Evolutionary conservation across 345 rosid species (phyloP), one percentile per base, ranked within the genome.

Genomic region (Cardamine chenopodiifolia): DNA sequence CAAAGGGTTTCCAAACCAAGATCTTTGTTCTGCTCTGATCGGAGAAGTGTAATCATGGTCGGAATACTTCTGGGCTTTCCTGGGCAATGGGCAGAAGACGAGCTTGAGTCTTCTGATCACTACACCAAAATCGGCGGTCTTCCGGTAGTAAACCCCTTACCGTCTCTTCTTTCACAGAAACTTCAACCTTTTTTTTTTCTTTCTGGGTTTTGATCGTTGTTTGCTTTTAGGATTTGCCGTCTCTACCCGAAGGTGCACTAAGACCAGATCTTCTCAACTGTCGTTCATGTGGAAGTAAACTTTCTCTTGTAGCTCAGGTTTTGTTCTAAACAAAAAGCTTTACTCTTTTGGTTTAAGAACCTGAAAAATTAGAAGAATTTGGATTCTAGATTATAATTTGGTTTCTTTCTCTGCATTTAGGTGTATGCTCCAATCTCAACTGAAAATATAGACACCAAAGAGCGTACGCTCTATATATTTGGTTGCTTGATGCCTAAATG

Each of bases 231-330:
- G 99, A 95, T 72, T 92, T 87, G 90, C 97, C 97, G 53, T 91
- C 96, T 83, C 12, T 87, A 73, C 81, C 88, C 9, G 12, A 22
- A 32, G 90, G 86, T 70, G 74, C 28, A 10, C 42, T 86, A 66
- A 62, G 56, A 23, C 49, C 83, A 2, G 66, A 62, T 37, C 63
- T 85, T 57, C 78, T 90, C 49, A 50, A 72, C 20, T 95, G 99
- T 57, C 50, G 69, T 65, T 63, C 71, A 0, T 95, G 97, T 62
- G 91, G 89, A 71, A 77, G 68, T 72, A 86, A 64, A 74, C 87
- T 92, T 18, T 85, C 87, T 73, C 96, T 90, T 47, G 77, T 95
- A 48, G 86, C 97, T 44, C 97, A 91, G 96, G 96, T 90, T 75
- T 13, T 22, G 11, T 7, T 11, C 28, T 11, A 53, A 14, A 28